Base-by-base conservation (phyloP, 257 asterid genomes). In the Solanum piurae region DNA sequence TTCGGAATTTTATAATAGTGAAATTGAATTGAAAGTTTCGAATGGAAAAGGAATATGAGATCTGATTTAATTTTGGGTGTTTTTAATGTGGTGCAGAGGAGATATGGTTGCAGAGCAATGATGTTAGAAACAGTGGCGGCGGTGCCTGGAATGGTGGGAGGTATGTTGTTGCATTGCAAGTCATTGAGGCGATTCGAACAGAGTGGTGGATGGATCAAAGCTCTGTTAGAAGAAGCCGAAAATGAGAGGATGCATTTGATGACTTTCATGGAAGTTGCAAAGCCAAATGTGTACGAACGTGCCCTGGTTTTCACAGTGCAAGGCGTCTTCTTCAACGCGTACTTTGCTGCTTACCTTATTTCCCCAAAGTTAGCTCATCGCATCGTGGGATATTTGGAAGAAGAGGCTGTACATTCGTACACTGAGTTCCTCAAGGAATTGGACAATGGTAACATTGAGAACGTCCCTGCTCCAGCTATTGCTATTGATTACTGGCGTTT, bases 401-500 rank as follows among this genome's bases (percentile, higher is more conserved):
- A 94, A 84, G 95, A 93, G 8, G 98, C 98, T 29, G 90, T 94
- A 44, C 95, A 94, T 49, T 94, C 98, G 0, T 94, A 93, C 74
- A 92, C 94, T 0, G 98, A 94, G 90, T 94, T 94, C 88, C 89
- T 87, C 33, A 91, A 88, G 76, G 95, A 93, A 75, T 86, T 87
- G 87, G 99, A 95, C 89, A 93, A 92, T 33, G 99, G 99, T 20
- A 93, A 36, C 64, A 94, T 95, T 5, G 91, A 94, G 89, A 96
- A 96, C 27, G 98, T 95, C 1, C 98, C 98, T 0, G 98, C 99
- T 16, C 99, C 98, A 1, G 98, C 98, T 18, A 96, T 96, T 76
- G 98, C 99, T 33, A 88, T 96, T 21, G 99, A 96, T 82, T 96
- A 96, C 46, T 96, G 99, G 99, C 91, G 95, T 6, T 80, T 96